Evolutionary conservation across 768 basidiomycete genomes (phyloP).

Genomic region (Porpolomopsis calyptriformis): DNA sequence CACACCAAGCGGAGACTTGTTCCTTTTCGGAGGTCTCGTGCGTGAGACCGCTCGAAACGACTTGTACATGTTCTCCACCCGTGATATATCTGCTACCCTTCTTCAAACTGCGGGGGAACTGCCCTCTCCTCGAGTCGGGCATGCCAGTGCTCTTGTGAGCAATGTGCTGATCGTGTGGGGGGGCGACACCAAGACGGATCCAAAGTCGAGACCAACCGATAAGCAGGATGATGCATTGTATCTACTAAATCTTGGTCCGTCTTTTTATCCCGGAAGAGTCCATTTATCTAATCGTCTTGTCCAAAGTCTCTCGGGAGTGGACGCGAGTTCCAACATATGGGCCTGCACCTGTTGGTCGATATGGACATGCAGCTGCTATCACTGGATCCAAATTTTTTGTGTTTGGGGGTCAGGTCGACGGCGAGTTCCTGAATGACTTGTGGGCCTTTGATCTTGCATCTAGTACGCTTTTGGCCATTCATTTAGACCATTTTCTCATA

Average conservation of each 20-base stretch:
- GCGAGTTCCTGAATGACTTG: conserved; percentile 87
- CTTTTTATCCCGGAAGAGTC: not conserved
- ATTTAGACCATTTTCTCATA: not conserved
- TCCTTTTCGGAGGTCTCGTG: conserved; percentile 94
- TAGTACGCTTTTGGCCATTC: conserved; percentile 39
- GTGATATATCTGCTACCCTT: conserved; percentile 68
- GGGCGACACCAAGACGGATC: conserved; percentile 85
- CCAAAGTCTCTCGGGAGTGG: conserved; percentile 86
- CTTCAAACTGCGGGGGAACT: conserved; percentile 83
- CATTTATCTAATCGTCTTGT: not conserved
- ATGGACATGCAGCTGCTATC: conserved; percentile 95
- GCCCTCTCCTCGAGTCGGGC: conserved; percentile 88
- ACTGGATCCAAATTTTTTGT: conserved; percentile 82
- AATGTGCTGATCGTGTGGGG: conserved; percentile 97
- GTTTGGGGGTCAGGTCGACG: conserved; percentile 94
- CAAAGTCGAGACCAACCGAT: conserved; percentile 48
- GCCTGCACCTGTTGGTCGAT: conserved; percentile 74
- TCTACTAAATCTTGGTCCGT: conserved; percentile 84
- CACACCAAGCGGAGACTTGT: conserved; percentile 78
- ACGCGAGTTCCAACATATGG: conserved; percentile 74
- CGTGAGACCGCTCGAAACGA: conserved; percentile 85
- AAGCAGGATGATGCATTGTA: conserved; percentile 90
- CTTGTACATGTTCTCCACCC: conserved; percentile 79
- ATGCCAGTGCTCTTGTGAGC: conserved; percentile 91
- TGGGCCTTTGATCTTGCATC: conserved; percentile 96